A percentile compares a stretch with the other conserved stretches of the same genome.
These are phyloP conservation scores for Verruconis gallopava DNA, from an alignment of 2,329 filamentous ascomycete genomes.

Conservation along the genomic window DNA sequence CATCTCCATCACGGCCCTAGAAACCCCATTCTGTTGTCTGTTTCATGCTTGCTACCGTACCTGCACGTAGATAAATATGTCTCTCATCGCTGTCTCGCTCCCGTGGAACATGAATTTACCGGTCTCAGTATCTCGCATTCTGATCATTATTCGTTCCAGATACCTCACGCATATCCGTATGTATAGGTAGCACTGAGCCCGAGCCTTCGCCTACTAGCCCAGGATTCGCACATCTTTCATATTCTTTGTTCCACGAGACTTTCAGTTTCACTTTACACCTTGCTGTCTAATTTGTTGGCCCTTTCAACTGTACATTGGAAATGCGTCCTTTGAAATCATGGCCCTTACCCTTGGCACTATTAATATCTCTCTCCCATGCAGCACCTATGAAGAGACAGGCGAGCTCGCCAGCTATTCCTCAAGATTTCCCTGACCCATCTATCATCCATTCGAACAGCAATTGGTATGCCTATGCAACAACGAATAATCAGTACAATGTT, in stretches of 20 bases:
- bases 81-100: neutral
- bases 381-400: neutral
- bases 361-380: neutral
- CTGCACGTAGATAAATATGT: constrained; percentile 1
- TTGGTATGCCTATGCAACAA: constrained; percentile 28
- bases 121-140: neutral
- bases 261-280: too few species aligned
- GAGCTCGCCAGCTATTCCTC: neutral
- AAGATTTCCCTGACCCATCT: constrained; percentile 25
- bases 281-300: too few species aligned
- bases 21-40: too few species aligned
- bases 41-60: neutral
- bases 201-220: too few species aligned
- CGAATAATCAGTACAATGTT: constrained; percentile 23
- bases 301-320: too few species aligned
- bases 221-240: too few species aligned
- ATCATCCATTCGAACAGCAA: constrained; percentile 20
- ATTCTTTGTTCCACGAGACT: too few species aligned
- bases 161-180: too few species aligned
- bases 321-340: too few species aligned
- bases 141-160: too few species aligned
- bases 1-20: too few species aligned
- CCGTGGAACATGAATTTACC: neutral
- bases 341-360: neutral
- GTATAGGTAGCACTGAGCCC: too few species aligned